A percentile compares a stretch with the other conserved stretches of the same genome.
phyloP scores from a whole-genome alignment of 106 monocot genomes.

The Platanthera guangdongensis region DNA sequence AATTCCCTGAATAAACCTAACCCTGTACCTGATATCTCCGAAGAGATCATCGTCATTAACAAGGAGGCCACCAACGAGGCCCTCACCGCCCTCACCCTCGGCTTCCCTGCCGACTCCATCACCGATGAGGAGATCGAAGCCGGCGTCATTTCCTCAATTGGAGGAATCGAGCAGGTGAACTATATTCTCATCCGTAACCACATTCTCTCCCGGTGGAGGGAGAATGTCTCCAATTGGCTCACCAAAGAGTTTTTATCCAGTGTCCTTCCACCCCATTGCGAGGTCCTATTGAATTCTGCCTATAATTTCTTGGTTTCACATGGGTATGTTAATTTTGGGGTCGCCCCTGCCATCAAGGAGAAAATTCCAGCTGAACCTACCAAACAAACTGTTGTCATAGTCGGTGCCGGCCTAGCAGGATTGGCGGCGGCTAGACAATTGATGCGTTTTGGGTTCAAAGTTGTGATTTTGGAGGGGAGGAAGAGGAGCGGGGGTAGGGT shows the following conservation, averaged over 20 bases:
- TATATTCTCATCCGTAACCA: conserved; percentile 34
- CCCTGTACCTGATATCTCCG: conserved; percentile 34
- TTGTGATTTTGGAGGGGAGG: conserved; percentile 73
- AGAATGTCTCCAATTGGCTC: conserved; percentile 19
- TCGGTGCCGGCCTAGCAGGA: conserved; percentile 82
- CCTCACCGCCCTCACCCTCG: conserved; percentile 78
- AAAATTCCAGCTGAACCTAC: conserved; percentile 44
- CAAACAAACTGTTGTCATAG: conserved; percentile 39
- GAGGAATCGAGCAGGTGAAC: conserved; percentile 97
- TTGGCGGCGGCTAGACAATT: conserved; percentile 80
- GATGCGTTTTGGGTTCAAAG: conserved; percentile 69
- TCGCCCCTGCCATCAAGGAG: conserved; percentile 61
- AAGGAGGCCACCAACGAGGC: conserved; percentile 89
- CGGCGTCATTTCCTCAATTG: conserved; percentile 70
- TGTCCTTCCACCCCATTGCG: conserved; percentile 48
- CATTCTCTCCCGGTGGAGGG: conserved; percentile 18
- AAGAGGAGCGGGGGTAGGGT: conserved; percentile 92
- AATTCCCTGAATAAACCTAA: neutral
- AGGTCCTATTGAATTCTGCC: conserved; percentile 52
- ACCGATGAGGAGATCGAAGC: conserved; percentile 95
- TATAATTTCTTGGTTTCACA: conserved; percentile 66
- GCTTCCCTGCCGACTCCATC: conserved; percentile 94
- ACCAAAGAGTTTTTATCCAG: conserved; percentile 18
- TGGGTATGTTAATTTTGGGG: conserved; percentile 82
- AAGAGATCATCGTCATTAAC: conserved; percentile 97